Evolutionary conservation across 2,329 filamentous ascomycete genomes (phyloP).

Genomic region (Plenodomus tracheiphilus): DNA sequence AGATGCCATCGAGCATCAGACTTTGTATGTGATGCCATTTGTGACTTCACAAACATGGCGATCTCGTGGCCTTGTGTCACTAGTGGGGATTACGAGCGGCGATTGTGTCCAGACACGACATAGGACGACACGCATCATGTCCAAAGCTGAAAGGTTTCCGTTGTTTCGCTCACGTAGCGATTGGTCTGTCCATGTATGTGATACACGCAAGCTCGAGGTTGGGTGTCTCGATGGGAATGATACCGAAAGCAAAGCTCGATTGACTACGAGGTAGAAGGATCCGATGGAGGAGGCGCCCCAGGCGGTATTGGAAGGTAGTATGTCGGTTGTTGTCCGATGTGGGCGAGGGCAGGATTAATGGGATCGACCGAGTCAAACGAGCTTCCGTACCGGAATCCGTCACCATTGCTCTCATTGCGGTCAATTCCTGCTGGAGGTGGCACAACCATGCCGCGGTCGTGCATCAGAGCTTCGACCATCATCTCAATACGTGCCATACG

Average conservation of each 20-base stretch:
- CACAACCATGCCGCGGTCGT: slow-evolving; percentile 28
- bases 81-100: too few relatives aligned
- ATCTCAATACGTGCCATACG: slow-evolving; percentile 41
- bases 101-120: too few relatives aligned
- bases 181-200: too few relatives aligned
- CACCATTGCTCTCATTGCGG: slow-evolving; percentile 25
- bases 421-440: slow-evolving; percentile 31
- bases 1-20: too few relatives aligned
- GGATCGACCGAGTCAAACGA: slow-evolving; percentile 19
- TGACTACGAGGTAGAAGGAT: background rate
- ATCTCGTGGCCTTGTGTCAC: too few relatives aligned
- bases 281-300: background rate
- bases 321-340: slow-evolving; percentile 17
- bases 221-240: background rate
- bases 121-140: too few relatives aligned
- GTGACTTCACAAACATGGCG: too few relatives aligned
- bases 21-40: too few relatives aligned
- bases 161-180: too few relatives aligned
- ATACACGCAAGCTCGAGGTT: too few relatives aligned
- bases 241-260: background rate
- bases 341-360: slow-evolving; percentile 24
- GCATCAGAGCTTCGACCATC: slow-evolving; percentile 42
- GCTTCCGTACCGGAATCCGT: slow-evolving; percentile 20
- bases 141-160: too few relatives aligned
- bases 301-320: background rate